Conservation (phyloP, 2,329 filamentous ascomycete species). For the Hypocrella siamensis region DNA sequence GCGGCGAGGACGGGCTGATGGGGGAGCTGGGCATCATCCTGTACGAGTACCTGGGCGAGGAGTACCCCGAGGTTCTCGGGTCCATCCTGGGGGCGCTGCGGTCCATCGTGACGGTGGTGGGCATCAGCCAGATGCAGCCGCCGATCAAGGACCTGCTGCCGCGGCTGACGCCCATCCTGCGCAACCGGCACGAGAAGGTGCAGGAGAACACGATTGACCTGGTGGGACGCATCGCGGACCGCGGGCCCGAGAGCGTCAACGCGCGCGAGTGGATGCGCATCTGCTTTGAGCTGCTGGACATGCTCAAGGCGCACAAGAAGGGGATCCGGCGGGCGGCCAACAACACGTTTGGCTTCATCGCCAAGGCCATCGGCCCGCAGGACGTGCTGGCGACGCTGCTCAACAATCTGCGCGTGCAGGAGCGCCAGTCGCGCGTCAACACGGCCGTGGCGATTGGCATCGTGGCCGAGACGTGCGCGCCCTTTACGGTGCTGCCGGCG, state of each 20-base stretch:
- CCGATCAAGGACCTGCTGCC: constrained; percentile 93
- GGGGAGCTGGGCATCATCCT: constrained; percentile 87
- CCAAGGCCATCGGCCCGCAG: constrained; percentile 95
- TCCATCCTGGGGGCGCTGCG: constrained; percentile 90
- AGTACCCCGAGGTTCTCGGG: constrained; percentile 93
- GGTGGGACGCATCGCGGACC: constrained; percentile 92
- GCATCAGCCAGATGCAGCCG: constrained; percentile 95
- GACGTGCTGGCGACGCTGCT: constrained; percentile 90
- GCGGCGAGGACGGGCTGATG: constrained; percentile 89
- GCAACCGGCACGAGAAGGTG: constrained; percentile 97
- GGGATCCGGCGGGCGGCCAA: constrained; percentile 95
- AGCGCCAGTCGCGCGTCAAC: constrained; percentile 95
- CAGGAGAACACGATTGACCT: constrained; percentile 98
- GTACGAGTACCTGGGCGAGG: constrained; percentile 96
- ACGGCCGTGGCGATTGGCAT: constrained; percentile 98
- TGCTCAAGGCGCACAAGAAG: constrained; percentile 99
- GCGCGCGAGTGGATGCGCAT: constrained; percentile 99
- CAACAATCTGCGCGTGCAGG: constrained; percentile 92
- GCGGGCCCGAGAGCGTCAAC: constrained; percentile 90
- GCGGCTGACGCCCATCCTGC: constrained; percentile 89
- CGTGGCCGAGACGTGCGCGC: constrained; percentile 93
- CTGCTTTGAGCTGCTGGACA: constrained; percentile 95
- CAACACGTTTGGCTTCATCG: constrained; percentile 99
- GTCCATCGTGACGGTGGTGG: constrained; percentile 93
- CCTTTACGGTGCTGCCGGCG: constrained; percentile 95